These are phyloP conservation scores for Wickerhamiella pararugosa DNA, from an alignment of 1,139 yeast species.

Conservation along the genomic window DNA sequence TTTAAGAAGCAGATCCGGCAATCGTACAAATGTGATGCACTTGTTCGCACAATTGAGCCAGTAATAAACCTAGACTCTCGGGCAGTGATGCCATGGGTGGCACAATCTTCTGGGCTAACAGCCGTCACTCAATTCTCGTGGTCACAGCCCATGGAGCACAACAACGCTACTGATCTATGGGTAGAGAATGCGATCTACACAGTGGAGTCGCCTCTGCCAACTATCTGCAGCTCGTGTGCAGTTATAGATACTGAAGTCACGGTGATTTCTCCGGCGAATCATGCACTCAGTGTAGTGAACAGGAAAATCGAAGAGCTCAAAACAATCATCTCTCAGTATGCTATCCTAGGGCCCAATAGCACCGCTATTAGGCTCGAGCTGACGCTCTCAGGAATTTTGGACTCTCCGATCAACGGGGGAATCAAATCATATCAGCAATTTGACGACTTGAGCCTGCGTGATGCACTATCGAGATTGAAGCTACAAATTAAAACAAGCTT, in stretches of 20 bases:
- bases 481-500: too few relatives aligned
- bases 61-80: background rate
- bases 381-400: background rate
- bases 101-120: background rate
- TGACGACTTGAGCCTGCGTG: too few relatives aligned
- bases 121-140: background rate
- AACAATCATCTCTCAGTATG: background rate
- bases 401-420: slow-evolving; percentile 4
- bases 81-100: slow-evolving; percentile 1
- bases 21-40: background rate
- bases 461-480: too few relatives aligned
- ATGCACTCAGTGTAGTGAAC: background rate
- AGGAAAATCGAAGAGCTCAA: background rate
- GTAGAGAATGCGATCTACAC: background rate
- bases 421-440: background rate
- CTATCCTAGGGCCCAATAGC: background rate
- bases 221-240: background rate
- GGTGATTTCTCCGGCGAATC: background rate
- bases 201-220: slow-evolving; percentile 2
- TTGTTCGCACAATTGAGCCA: background rate
- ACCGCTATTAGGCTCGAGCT: slow-evolving; percentile 2
- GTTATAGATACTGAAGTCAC: background rate
- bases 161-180: slow-evolving; percentile 1
- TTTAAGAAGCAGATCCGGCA: background rate
- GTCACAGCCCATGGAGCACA: slow-evolving; percentile 1